Evolutionary conservation across 2,329 filamentous ascomycete genomes (phyloP).

Genomic region (Epichloe amarillans): DNA sequence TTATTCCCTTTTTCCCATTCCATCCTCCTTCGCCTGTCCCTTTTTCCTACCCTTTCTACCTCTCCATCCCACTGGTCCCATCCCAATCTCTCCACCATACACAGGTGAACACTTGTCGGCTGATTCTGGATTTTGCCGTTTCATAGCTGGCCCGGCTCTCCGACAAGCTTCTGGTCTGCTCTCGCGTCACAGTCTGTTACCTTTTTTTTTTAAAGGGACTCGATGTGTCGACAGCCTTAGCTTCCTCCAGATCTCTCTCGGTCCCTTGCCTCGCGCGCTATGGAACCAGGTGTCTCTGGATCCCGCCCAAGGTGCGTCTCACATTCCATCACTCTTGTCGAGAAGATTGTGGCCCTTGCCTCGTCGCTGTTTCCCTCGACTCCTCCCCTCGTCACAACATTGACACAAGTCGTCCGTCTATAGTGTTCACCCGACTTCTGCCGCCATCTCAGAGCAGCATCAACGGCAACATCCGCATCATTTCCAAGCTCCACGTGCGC

Average conservation of each 20-base stretch:
- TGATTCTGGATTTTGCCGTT: slow-evolving; percentile 6
- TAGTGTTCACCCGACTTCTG: slow-evolving; percentile 5
- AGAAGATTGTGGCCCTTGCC: slow-evolving; percentile 3
- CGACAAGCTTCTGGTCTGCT: slow-evolving; percentile 10
- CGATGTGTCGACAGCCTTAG: slow-evolving; percentile 25
- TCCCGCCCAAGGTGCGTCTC: slow-evolving; percentile 24
- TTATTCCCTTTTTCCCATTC: slow-evolving; percentile 4
- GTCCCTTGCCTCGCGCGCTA: slow-evolving; percentile 24
- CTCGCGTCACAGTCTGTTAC: slow-evolving; percentile 11
- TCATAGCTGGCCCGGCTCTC: background rate
- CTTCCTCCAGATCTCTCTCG: slow-evolving; percentile 22
- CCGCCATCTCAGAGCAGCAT: slow-evolving; percentile 10
- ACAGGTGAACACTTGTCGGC: background rate
- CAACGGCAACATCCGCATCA: slow-evolving; percentile 10
- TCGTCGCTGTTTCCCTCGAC: background rate
- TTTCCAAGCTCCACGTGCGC: slow-evolving; percentile 8
- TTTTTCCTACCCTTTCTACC: background rate
- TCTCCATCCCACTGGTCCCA: background rate
- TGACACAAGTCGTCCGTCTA: slow-evolving; percentile 11
- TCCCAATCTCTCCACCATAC: background rate
- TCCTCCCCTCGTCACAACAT: slow-evolving; percentile 11
- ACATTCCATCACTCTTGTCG: slow-evolving; percentile 9
- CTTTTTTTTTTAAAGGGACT: slow-evolving; percentile 8
- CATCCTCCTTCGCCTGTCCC: background rate
- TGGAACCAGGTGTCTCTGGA: slow-evolving; percentile 26